Evolutionary conservation across 2,329 filamentous ascomycete genomes (phyloP).

Genomic region (Celoporthe dispersa): DNA sequence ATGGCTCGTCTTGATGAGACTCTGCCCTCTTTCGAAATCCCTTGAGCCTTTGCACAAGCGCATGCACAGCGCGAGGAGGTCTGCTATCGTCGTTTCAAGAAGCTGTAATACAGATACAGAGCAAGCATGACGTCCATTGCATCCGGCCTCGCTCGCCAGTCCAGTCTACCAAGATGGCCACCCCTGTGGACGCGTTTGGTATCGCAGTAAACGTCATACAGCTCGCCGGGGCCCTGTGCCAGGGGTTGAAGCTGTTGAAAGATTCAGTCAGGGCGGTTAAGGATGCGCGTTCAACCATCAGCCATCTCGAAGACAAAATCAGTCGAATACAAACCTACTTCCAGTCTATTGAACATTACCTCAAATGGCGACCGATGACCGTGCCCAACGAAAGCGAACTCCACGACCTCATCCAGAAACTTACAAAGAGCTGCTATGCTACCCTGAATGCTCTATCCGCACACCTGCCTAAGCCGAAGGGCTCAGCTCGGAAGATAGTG

Average conservation of each 20-base stretch:
- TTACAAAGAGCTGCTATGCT: conserved; percentile 12
- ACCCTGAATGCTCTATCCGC: conserved; percentile 2
- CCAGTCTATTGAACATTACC: conserved; percentile 4
- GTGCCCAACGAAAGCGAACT: conserved; percentile 16
- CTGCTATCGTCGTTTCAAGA: neutral
- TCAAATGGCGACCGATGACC: conserved; percentile 1
- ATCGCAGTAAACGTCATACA: conserved; percentile 16
- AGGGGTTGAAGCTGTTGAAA: conserved; percentile 3
- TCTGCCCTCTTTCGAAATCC: neutral
- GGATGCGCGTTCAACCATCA: neutral
- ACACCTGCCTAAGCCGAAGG: neutral
- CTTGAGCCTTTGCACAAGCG: neutral
- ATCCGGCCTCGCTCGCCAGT: neutral
- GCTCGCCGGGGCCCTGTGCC: conserved; percentile 11
- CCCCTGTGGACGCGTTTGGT: neutral
- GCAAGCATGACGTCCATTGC: neutral
- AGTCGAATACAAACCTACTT: neutral
- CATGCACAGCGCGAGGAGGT: neutral
- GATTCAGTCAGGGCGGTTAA: conserved; percentile 17
- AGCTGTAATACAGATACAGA: neutral
- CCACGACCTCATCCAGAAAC: conserved; percentile 10
- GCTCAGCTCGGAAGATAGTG: neutral
- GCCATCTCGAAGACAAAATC: conserved; percentile 10
- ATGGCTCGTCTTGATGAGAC: neutral
- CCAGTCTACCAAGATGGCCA: neutral